Conservation (phyloP, 2,329 filamentous ascomycete genomes). For the Claviceps pazoutovae region DNA sequence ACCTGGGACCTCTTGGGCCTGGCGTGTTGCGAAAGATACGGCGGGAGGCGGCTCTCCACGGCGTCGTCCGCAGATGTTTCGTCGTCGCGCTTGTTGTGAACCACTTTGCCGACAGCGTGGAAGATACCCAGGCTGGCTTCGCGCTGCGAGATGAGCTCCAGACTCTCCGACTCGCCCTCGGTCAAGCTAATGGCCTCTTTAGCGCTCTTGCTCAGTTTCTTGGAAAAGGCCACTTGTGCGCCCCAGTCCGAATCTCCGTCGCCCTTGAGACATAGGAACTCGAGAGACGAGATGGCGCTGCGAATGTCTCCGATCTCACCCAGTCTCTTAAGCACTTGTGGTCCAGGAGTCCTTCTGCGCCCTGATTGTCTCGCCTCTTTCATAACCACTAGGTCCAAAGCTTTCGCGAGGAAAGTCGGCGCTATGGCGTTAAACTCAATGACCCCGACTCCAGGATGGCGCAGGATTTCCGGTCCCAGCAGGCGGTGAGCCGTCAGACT, state of each 20-base stretch:
- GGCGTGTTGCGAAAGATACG: conserved; percentile 41
- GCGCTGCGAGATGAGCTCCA: conserved; percentile 70
- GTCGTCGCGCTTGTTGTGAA: conserved; percentile 84
- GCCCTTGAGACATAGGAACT: conserved; percentile 79
- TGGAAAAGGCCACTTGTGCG: conserved; percentile 56
- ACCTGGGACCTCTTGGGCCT: conserved; percentile 52
- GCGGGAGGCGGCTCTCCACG: conserved; percentile 39
- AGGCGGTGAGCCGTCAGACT: conserved; percentile 87
- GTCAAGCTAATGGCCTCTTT: conserved; percentile 51
- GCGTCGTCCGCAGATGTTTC: conserved; percentile 24
- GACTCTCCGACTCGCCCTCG: conserved; percentile 60
- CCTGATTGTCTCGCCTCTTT: conserved; percentile 76
- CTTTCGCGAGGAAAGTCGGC: conserved; percentile 71
- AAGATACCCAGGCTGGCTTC: conserved; percentile 90
- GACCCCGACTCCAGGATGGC: conserved; percentile 62
- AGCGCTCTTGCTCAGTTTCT: conserved; percentile 42
- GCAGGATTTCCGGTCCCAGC: conserved; percentile 71
- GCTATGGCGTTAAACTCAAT: conserved; percentile 94
- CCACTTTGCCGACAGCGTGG: conserved; percentile 87
- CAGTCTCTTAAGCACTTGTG: conserved; percentile 61
- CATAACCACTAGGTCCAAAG: conserved; percentile 64
- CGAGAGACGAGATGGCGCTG: conserved; percentile 80
- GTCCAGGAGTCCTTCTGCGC: conserved; percentile 60
- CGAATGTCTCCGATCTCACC: conserved; percentile 84
- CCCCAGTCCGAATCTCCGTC: conserved; percentile 65